These are phyloP conservation scores for Myochromella boudieri DNA, from an alignment of 768 basidiomycete species.

Conservation along the genomic window DNA sequence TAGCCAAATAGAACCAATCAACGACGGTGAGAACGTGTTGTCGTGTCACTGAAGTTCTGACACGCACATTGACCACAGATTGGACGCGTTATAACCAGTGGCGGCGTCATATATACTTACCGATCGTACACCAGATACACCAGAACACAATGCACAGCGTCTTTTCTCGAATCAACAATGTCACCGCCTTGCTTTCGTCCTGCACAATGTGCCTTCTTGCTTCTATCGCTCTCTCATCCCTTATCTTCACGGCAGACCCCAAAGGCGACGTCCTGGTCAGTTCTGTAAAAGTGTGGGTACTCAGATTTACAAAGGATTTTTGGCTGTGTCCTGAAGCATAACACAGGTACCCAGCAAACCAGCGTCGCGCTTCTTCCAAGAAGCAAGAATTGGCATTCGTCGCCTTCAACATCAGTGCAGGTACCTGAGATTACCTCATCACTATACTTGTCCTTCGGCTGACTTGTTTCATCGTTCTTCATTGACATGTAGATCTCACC, in stretches of 20 bases:
- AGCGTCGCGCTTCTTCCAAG: constrained; percentile 53
- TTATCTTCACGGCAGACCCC: constrained; percentile 59
- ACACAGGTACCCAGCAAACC: constrained; percentile 45
- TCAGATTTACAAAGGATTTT: constrained; percentile 9
- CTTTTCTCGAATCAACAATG: constrained; percentile 70
- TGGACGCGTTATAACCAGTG: not conserved
- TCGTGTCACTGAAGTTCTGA: constrained; percentile 6
- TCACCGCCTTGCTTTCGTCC: constrained; percentile 71
- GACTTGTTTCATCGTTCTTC: constrained; percentile 2
- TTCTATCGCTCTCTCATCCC: constrained; percentile 72
- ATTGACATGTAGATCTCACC: constrained; percentile 56
- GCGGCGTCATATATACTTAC: not conserved
- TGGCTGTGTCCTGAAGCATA: not conserved
- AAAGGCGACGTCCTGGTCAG: constrained; percentile 57
- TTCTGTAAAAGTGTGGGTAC: constrained; percentile 74
- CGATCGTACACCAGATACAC: not conserved
- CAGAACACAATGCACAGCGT: constrained; percentile 62
- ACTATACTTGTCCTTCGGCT: not conserved
- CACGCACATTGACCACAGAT: not conserved
- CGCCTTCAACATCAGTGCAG: constrained; percentile 79
- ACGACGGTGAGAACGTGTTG: not conserved
- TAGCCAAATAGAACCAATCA: constrained; percentile 4
- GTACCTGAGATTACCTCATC: constrained; percentile 38
- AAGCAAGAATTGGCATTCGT: constrained; percentile 80
- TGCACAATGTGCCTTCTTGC: constrained; percentile 72